Evolutionary conservation across 192 early-diverging fungal species (phyloP).

Genomic region (Borealophlyctis nickersoniae): DNA sequence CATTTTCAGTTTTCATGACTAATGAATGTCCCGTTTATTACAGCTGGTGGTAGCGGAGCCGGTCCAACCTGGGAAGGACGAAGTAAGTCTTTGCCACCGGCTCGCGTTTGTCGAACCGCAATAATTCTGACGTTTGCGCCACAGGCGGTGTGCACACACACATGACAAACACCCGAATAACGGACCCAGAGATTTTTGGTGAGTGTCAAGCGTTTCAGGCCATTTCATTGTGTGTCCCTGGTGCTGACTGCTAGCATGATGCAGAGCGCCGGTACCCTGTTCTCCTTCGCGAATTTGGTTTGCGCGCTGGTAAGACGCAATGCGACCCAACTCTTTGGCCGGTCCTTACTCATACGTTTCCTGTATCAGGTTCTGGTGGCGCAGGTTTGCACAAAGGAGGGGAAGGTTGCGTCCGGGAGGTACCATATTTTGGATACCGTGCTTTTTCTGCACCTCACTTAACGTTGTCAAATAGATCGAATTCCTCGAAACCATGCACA

Average conservation of each 20-base stretch:
- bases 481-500: slow-evolving; percentile 79
- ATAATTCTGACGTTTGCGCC: background rate
- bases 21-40: too few relatives aligned
- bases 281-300: slow-evolving; percentile 76
- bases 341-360: too few relatives aligned
- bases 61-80: slow-evolving; percentile 88
- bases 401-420: slow-evolving; percentile 86
- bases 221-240: background rate
- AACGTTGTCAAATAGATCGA: slow-evolving; percentile 55
- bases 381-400: slow-evolving; percentile 74
- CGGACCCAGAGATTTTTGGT: slow-evolving; percentile 94
- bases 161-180: slow-evolving; percentile 98
- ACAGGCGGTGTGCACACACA: slow-evolving; percentile 60
- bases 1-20: background rate
- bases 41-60: slow-evolving; percentile 69
- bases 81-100: slow-evolving; percentile 31
- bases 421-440: slow-evolving; percentile 2
- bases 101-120: background rate
- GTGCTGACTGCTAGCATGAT: background rate
- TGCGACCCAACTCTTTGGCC: too few relatives aligned
- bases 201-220: slow-evolving; percentile 33
- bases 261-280: slow-evolving; percentile 77
- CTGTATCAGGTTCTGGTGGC: slow-evolving; percentile 68
- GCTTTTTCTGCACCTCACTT: background rate
- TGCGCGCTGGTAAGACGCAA: slow-evolving; percentile 40